Percentiles rank a stretch among this genome's conserved stretches.
These are phyloP conservation scores for Xylariales sp. DNA, from an alignment of 2,329 filamentous ascomycete genomes.

Conservation along the genomic window DNA sequence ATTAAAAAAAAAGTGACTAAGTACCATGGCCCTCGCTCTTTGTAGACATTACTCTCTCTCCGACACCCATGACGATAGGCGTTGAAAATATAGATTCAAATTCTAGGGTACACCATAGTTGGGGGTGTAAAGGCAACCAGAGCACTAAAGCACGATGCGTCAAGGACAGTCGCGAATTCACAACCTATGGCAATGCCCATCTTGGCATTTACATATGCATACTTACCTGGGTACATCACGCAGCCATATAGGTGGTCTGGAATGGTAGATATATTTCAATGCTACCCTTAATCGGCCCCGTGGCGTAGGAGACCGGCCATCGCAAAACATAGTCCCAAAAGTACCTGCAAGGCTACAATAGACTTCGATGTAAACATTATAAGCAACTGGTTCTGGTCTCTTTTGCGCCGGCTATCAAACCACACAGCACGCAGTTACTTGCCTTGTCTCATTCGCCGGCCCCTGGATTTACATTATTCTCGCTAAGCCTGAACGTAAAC, in stretches of 20 bases:
- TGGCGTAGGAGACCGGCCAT: not conserved
- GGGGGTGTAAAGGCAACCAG: too few species aligned
- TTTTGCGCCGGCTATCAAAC: not conserved
- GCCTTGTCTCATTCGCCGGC: not conserved
- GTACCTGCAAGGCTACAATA: not conserved
- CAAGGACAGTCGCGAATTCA: not conserved
- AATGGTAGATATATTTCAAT: constrained; percentile 5
- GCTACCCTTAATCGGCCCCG: not conserved
- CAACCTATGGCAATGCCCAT: not conserved
- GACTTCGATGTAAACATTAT: not conserved
- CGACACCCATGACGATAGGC: too few species aligned
- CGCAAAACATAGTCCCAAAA: not conserved
- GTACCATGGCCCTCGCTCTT: too few species aligned
- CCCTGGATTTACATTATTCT: not conserved
- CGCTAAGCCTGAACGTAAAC: not conserved
- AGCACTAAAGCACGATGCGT: not conserved
- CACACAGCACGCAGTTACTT: not conserved
- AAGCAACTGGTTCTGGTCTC: not conserved
- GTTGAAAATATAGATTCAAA: too few species aligned
- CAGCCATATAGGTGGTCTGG: constrained; percentile 2
- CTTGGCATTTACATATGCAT: not conserved
- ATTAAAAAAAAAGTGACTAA: too few species aligned
- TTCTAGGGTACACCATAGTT: too few species aligned
- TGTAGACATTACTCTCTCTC: too few species aligned
- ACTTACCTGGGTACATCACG: constrained; percentile 3